A percentile compares a stretch with the other conserved stretches of the same genome.
Evolutionary conservation across 257 asterid species (phyloP).

Genomic region (Linaria vulgaris): DNA sequence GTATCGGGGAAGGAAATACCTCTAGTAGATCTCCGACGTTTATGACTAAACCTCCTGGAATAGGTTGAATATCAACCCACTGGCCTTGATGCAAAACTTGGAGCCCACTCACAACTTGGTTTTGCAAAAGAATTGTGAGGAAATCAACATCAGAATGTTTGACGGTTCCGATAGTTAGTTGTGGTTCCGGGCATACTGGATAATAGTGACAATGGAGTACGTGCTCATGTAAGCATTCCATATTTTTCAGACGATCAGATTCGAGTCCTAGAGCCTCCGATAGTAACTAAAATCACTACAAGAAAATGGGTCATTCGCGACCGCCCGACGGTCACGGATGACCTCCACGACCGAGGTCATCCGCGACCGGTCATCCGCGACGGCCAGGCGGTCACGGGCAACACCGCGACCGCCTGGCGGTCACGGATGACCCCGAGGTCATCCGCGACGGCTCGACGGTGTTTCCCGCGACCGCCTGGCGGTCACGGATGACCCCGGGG

Average conservation of each 20-base stretch:
- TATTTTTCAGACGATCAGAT: slow-evolving; percentile 22
- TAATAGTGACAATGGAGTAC: slow-evolving; percentile 33
- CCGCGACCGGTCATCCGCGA: no score
- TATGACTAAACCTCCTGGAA: slow-evolving; percentile 29
- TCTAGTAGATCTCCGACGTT: slow-evolving; percentile 41
- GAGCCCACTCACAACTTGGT: slow-evolving; percentile 27
- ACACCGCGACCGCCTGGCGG: no score
- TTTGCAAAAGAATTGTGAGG: slow-evolving; percentile 44
- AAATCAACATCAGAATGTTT: slow-evolving; percentile 42
- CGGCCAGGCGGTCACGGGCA: no score
- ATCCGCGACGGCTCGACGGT: no score
- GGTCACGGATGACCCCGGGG: no score
- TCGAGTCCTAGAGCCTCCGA: slow-evolving; percentile 43
- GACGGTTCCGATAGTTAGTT: slow-evolving; percentile 35
- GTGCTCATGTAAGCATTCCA: slow-evolving; percentile 35
- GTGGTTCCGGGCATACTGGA: slow-evolving; percentile 49
- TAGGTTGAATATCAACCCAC: slow-evolving; percentile 36
- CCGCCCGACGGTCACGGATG: no score
- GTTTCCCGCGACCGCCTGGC: no score
- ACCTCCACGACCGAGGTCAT: no score
- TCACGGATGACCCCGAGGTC: no score
- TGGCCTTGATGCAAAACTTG: slow-evolving; percentile 31
- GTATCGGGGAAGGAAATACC: slow-evolving; percentile 23
- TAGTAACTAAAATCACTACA: no score
- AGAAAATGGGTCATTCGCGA: no score